Base-by-base conservation (phyloP, 352 stramenopile genomes). In the Phytopythium litorale region DNA sequence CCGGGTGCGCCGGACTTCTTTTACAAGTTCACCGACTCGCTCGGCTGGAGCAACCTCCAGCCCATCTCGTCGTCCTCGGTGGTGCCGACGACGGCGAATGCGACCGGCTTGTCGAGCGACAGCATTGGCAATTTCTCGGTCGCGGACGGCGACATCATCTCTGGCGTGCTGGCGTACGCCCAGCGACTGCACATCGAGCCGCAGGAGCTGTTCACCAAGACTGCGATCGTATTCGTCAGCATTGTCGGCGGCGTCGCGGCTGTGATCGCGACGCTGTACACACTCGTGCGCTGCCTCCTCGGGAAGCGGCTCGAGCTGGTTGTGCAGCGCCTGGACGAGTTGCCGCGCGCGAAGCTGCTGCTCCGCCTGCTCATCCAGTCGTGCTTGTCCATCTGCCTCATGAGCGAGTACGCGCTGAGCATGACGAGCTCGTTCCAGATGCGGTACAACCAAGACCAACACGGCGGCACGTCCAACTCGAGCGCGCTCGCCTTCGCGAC, bases 371-470 rank as follows among this genome's bases (percentile, higher is more conserved):
- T 91, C 25, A 85, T 75, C 28, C 82, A 91, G 66, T 85, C 78
- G 18, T 87, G 78, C 55, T 62, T 91, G 30, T 89, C 79, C 16
- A 85, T 91, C 45, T 88, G 79, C 50, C 72, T 91, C n/a, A 75
- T 91, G 69, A 88, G 79, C 58, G 82, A 91, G 60, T 91, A 91
- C 67, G 82, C 82, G 23, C 63, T 91, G 55, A 88, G 78, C 67
- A 89, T 91, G 79, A 91, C 82, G 30, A 87, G 76, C 56, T 86
- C 78, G 8, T 91, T 91, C 63, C 82, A 91, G 64, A 81, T 91
- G 66, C 82, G 82, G 7, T 91, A 89, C 68, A 84, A 81, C 49
- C 72, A 88, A 40, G 70, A 85, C 25, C 65, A 76, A 38, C 57
- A 67, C 7, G 55, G 67, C 32, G 70, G 64, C 42, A 45, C 63